Evolutionary conservation across 202 grass and related monocot species (phyloP), one percentile per base, ranked within the genome.

Genomic region (Sporobolus alterniflorus): DNA sequence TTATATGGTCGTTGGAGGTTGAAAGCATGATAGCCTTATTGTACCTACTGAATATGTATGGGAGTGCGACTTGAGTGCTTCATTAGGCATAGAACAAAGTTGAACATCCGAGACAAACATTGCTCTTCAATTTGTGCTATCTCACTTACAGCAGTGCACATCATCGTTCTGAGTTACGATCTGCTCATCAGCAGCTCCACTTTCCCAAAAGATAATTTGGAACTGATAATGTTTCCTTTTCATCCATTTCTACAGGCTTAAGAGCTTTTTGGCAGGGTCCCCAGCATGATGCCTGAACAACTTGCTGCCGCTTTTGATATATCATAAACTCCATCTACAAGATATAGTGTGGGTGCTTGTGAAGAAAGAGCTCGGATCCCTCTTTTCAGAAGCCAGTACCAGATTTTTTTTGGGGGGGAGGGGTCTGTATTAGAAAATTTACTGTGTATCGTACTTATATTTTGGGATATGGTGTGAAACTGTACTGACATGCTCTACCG

Each of bases 191-290:
- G 49, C 21, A 10, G 15, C 11, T 36, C 6, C 18, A 6, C 33
- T 26, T 59, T 69, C 6, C 9, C 39, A 21, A 20, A 40, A 26
- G 33, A 9, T 41, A 40, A 13, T 69, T 12, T 41, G 11, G 2
- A 42, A 40, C 63, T 87, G 34, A 79, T 13, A 10, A 6, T 21
- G 0, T 41, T n/a, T 44, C 24, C 28, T 41, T 46, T 76, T 56
- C 69, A 59, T 87, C 51, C 69, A 20, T 71, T 29, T 77, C 34
- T 22, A 17, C 80, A 90, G 89, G 75, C 84, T 84, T 90, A 71
- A 90, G 11, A 84, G 75, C 43, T n/a, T 64, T 43, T 80, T 18
- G n/a, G 71, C n/a, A 16, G 56, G 43, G 29, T 10, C 76, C 50
- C 11, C 16, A 76, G 64, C 32, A 84, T 54, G 50, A 55, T 34